Evolutionary conservation across 495 filamentous ascomycete genomes (phyloP).

Genomic region (Penicillium roqueforti): DNA sequence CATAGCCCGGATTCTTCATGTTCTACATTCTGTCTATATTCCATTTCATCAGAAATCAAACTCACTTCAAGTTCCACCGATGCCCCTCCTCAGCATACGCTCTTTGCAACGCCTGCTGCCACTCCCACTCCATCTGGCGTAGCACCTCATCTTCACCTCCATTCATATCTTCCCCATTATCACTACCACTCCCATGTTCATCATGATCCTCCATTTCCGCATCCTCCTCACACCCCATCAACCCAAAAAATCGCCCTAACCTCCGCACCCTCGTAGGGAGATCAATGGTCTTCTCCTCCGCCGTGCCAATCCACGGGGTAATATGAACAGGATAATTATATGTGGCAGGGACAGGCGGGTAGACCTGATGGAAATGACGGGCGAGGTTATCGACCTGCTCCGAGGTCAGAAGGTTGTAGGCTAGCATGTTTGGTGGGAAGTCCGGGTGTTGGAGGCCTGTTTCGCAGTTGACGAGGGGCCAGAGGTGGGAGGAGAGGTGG

Average conservation of each 20-base stretch:
- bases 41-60: background rate
- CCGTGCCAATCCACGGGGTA: slow-evolving; percentile 33
- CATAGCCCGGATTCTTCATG: background rate
- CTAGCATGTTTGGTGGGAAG: slow-evolving; percentile 63
- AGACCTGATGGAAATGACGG: slow-evolving; percentile 69
- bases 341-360: slow-evolving; percentile 49
- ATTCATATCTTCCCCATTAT: background rate
- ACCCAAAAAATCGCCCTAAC: slow-evolving; percentile 65
- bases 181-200: background rate
- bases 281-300: slow-evolving; percentile 25
- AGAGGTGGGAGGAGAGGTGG: slow-evolving; percentile 32
- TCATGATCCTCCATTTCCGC: background rate
- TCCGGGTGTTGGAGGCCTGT: slow-evolving; percentile 56
- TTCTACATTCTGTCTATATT: background rate
- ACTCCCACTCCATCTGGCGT: slow-evolving; percentile 26
- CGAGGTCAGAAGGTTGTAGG: slow-evolving; percentile 72
- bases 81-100: slow-evolving; percentile 16
- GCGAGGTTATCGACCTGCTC: slow-evolving; percentile 67
- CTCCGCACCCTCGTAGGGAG: slow-evolving; percentile 57
- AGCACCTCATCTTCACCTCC: slow-evolving; percentile 9
- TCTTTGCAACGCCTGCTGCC: slow-evolving; percentile 27
- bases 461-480: slow-evolving; percentile 42
- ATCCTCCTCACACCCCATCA: slow-evolving; percentile 48
- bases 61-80: slow-evolving; percentile 6
- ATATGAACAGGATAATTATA: slow-evolving; percentile 60